Evolutionary conservation across 106 monocot genomes (phyloP).

Genomic region (Hemerocallis citrina): DNA sequence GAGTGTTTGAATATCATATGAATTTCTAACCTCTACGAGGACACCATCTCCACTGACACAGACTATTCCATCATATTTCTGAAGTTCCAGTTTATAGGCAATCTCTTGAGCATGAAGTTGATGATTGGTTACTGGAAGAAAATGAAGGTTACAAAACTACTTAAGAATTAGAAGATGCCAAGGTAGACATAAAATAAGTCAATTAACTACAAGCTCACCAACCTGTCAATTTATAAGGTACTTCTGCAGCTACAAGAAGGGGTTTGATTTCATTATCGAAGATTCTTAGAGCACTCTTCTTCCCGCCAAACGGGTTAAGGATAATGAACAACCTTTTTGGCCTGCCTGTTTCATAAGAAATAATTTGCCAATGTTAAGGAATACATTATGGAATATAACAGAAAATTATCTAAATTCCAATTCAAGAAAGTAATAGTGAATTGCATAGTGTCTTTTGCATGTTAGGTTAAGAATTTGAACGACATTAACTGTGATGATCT

Average conservation of each 20-base stretch:
- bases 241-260: constrained; percentile 57
- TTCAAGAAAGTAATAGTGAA: no score
- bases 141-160: not conserved
- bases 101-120: constrained; percentile 43
- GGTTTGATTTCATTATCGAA: constrained; percentile 61
- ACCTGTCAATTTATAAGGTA: constrained; percentile 75
- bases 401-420: no score
- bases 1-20: not conserved
- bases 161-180: not conserved
- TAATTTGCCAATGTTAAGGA: not conserved
- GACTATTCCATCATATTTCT: constrained; percentile 48
- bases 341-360: constrained; percentile 25
- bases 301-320: constrained; percentile 89
- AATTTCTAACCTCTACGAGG: constrained; percentile 45
- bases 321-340: constrained; percentile 74
- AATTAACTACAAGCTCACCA: constrained; percentile 1
- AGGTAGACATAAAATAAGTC: not conserved
- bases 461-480: no score
- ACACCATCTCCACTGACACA: constrained; percentile 64
- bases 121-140: constrained; percentile 36
- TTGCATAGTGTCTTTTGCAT: no score
- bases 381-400: not conserved
- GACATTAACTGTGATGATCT: no score
- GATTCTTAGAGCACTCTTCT: constrained; percentile 42
- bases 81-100: constrained; percentile 31